Evolutionary conservation across 192 early-diverging fungal genomes (phyloP), one percentile per base, ranked within the genome.

Genomic region (Cladochytrium replicatum): DNA sequence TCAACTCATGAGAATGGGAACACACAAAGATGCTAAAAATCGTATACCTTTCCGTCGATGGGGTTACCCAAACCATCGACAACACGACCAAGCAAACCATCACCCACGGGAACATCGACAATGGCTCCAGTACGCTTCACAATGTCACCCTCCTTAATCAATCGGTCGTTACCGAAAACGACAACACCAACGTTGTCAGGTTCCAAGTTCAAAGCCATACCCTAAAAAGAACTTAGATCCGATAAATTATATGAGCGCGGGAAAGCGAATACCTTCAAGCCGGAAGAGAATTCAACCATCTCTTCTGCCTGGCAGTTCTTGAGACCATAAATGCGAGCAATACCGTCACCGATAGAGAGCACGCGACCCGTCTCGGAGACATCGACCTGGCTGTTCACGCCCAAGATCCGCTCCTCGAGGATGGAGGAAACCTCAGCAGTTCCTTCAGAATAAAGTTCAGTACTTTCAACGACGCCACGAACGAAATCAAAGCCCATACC

Each of bases 151-250:
- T 99, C 95, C 75, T 94, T 93, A 81, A 99, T 97, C 60, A 92
- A 81, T 86, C 93, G 88, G 77, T 99, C 95, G 84, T 96, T 99
- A 85, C 93, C 93, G 67, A 99, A 95, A 28, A 99, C 90, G 76
- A 99, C 95, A 78, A 99, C 87, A 97, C 95, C 95, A 71, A 99
- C 95, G 72, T 99, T 97, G 78, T 99, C 95, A 30, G 93, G 77
- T 71, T 99, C 95, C 80, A 99, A 86, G 82, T 99, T 99, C 57
- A 99, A 85, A 44, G 95, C 92, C 91, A 94, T 93, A 66, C 95
- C 95, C 92, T 96, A 57, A 17, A 2, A 30, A 24, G 13, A n/a
- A 41, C 27, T 7, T 50, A 60, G 48, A 51, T 37, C 13, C 17
- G 17, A 37, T 37, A 13, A 13, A 37, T n/a, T n/a, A n/a, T n/a